These are phyloP conservation scores for Fusarium solani-melongenae DNA, from an alignment of 2,329 filamentous ascomycete genomes.

Conservation along the genomic window DNA sequence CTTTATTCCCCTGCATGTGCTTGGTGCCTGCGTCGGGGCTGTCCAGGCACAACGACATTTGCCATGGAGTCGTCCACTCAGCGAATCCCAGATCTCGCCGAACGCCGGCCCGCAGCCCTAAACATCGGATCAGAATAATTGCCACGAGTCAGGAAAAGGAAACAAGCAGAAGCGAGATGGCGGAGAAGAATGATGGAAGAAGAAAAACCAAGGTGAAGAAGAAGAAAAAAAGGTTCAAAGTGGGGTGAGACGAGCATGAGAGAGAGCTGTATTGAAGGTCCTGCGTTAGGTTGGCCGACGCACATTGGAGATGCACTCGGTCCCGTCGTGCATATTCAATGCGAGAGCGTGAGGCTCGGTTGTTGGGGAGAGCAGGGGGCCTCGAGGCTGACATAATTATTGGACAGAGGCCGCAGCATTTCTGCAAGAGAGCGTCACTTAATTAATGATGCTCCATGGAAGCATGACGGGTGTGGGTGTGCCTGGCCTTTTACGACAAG, in stretches of 20 bases:
- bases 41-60: background rate
- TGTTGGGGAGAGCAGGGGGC: constrained; percentile 1
- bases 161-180: constrained; percentile 11
- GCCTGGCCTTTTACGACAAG: constrained; percentile 28
- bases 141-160: constrained; percentile 11
- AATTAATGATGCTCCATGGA: constrained; percentile 16
- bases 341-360: constrained; percentile 18
- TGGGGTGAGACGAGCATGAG: constrained; percentile 14
- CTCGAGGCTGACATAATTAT: background rate
- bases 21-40: constrained; percentile 34
- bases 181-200: constrained; percentile 7
- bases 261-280: background rate
- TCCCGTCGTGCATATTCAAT: constrained; percentile 21
- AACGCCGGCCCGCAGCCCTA: constrained; percentile 5
- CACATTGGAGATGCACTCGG: background rate
- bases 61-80: background rate
- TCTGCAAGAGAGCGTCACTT: background rate
- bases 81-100: constrained; percentile 25
- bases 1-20: constrained; percentile 30
- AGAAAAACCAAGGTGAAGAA: constrained; percentile 3
- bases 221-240: constrained; percentile 15
- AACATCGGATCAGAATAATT: constrained; percentile 20
- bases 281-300: background rate
- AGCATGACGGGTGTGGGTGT: constrained; percentile 29
- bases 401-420: background rate